A percentile compares a stretch with the other conserved stretches of the same genome.
Conservation (phyloP, 805 yeast species). For the Blastobotrys parvus region DNA sequence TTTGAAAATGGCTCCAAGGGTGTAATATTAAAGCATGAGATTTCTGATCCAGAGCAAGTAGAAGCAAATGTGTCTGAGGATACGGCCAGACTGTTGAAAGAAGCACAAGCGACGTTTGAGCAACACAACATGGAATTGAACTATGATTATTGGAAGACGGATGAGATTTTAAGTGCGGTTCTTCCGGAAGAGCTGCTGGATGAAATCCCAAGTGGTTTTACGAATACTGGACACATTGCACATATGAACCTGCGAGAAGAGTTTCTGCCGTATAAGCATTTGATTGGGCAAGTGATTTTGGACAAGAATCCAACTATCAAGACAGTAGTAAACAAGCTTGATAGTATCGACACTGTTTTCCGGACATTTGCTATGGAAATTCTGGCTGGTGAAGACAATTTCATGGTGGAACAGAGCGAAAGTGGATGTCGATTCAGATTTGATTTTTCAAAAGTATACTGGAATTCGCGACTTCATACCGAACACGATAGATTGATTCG, state of each 20-base stretch:
- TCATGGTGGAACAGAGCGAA: slow-evolving; percentile 78
- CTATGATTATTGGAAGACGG: slow-evolving; percentile 82
- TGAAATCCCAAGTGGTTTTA: slow-evolving; percentile 84
- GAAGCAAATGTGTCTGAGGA: slow-evolving; percentile 32
- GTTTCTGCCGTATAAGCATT: slow-evolving; percentile 66
- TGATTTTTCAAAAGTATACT: slow-evolving; percentile 89
- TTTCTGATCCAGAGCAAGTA: slow-evolving; percentile 34
- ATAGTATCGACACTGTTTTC: slow-evolving; percentile 76
- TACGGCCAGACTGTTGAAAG: slow-evolving; percentile 39
- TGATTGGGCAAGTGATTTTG: slow-evolving; percentile 84
- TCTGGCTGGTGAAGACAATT: slow-evolving; percentile 68
- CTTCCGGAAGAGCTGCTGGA: slow-evolving; percentile 62
- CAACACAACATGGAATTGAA: slow-evolving; percentile 51
- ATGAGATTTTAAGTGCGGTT: slow-evolving; percentile 71
- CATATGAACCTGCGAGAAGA: slow-evolving; percentile 81
- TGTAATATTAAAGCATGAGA: slow-evolving; percentile 50
- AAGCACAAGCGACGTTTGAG: slow-evolving; percentile 38
- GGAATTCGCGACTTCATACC: slow-evolving; percentile 93
- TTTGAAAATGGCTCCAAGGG: slow-evolving; percentile 34
- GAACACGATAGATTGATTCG: slow-evolving; percentile 81
- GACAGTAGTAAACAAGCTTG: slow-evolving; percentile 89
- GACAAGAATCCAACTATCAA: slow-evolving; percentile 77
- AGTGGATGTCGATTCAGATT: slow-evolving; percentile 78
- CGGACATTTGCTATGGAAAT: slow-evolving; percentile 93
- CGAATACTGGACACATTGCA: slow-evolving; percentile 92